A percentile compares a stretch with the other conserved stretches of the same genome.
phyloP scores from a whole-genome alignment of 1,284 basidiomycete species.

The Cryptococcus sp. region DNA sequence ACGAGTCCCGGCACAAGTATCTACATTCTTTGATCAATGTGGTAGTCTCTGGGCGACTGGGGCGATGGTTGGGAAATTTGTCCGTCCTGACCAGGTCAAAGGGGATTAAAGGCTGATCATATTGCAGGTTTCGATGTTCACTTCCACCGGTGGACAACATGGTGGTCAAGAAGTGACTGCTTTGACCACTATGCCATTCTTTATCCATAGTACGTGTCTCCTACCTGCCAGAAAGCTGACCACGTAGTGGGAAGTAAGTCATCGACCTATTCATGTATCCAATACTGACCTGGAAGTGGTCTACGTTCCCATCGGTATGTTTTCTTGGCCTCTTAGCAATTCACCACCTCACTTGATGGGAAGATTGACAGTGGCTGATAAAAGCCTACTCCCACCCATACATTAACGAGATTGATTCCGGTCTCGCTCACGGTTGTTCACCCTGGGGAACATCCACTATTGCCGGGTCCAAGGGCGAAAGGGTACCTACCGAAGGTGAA shows the following conservation, averaged over 20 bases:
- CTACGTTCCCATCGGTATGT: conserved; percentile 64
- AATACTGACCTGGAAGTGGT: conserved; percentile 14
- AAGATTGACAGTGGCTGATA: too few species aligned
- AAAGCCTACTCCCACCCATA: conserved; percentile 58
- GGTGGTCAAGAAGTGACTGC: conserved; percentile 46
- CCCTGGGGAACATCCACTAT: conserved; percentile 65
- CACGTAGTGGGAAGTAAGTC: conserved; percentile 13
- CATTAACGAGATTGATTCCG: conserved; percentile 55
- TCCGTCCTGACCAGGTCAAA: conserved; percentile 48
- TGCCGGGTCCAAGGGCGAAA: conserved; percentile 60
- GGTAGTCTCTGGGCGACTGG: conserved; percentile 68
- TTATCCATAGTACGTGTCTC: conserved; percentile 57
- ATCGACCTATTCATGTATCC: neutral
- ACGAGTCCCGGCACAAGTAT: conserved; percentile 51
- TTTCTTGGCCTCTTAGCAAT: neutral
- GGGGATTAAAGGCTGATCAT: neutral
- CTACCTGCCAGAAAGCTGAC: neutral
- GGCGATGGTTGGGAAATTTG: conserved; percentile 72
- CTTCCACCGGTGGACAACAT: conserved; percentile 42
- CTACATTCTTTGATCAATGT: conserved; percentile 64
- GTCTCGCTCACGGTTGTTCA: conserved; percentile 65
- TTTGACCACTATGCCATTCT: conserved; percentile 62
- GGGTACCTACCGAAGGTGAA: conserved; percentile 62
- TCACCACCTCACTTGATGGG: too few species aligned
- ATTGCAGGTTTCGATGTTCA: conserved; percentile 25